phyloP scores from a whole-genome alignment of 345 rosid genomes.

The Ricinus communis region DNA sequence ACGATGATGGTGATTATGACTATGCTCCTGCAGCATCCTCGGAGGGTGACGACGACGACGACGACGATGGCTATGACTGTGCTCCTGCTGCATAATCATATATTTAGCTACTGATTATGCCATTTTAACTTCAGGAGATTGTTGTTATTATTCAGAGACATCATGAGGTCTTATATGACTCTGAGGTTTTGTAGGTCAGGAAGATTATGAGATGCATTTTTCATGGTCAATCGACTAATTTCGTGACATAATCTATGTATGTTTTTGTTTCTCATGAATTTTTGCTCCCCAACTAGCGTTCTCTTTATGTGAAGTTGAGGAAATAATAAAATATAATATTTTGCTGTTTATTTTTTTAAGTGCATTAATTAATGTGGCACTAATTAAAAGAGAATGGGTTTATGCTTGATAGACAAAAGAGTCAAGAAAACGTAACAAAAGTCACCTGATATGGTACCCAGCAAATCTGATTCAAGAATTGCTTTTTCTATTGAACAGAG shows the following conservation, averaged over 20 bases:
- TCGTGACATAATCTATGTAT: neutral
- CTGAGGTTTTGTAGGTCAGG: neutral
- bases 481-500: neutral
- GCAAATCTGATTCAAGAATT: too few relatives aligned
- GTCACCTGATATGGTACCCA: neutral
- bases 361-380: neutral
- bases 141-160: too few relatives aligned
- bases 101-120: too few relatives aligned
- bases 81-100: constrained; percentile 32
- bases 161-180: neutral
- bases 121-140: too few relatives aligned
- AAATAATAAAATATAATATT: neutral
- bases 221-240: neutral
- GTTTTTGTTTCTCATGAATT: neutral
- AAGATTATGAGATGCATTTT: neutral
- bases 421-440: neutral
- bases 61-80: constrained; percentile 9
- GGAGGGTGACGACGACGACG: constrained; percentile 12
- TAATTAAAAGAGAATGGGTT: neutral
- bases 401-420: neutral
- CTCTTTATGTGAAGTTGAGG: neutral
- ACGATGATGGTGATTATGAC: constrained; percentile 15
- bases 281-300: neutral
- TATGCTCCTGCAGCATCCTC: constrained; percentile 14
- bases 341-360: neutral